A percentile compares a stretch with the other conserved stretches of the same genome.
These are phyloP conservation scores for Tetrapisispora namnaoensis DNA, from an alignment of 805 yeast genomes.

Conservation along the genomic window DNA sequence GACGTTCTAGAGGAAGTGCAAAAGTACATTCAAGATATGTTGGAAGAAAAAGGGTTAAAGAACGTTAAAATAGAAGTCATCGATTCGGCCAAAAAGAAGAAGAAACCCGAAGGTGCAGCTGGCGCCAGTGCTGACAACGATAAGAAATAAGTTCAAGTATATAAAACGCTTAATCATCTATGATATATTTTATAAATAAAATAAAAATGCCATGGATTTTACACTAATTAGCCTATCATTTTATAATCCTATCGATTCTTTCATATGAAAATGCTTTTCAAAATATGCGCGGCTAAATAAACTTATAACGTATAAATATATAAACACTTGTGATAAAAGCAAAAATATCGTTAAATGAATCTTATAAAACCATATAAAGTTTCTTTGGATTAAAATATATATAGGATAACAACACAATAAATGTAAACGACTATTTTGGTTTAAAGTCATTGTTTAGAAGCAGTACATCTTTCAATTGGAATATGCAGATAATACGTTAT, in stretches of 20 bases:
- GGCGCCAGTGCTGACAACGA: neutral
- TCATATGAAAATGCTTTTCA: neutral
- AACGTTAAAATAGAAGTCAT: conserved; percentile 84
- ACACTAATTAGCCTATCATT: too few relatives aligned
- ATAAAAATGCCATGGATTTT: too few relatives aligned
- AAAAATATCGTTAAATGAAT: too few relatives aligned
- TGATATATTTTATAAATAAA: neutral
- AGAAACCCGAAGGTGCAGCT: conserved; percentile 16
- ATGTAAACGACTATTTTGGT: too few relatives aligned
- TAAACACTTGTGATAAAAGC: neutral
- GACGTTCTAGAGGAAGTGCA: conserved; percentile 91
- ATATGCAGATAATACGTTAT: too few relatives aligned
- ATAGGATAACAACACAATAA: too few relatives aligned
- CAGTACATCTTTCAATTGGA: too few relatives aligned
- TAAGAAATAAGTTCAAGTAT: neutral
- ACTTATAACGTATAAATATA: neutral
- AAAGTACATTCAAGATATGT: conserved; percentile 54
- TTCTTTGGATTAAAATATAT: too few relatives aligned
- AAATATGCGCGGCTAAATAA: neutral
- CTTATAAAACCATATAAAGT: too few relatives aligned
- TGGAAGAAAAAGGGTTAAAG: conserved; percentile 72
- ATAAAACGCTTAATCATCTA: neutral
- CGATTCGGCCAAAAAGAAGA: conserved; percentile 73
- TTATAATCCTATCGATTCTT: too few relatives aligned
- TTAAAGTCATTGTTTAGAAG: too few relatives aligned